phyloP scores from a whole-genome alignment of 768 basidiomycete genomes.

The Mycena vulgaris region DNA sequence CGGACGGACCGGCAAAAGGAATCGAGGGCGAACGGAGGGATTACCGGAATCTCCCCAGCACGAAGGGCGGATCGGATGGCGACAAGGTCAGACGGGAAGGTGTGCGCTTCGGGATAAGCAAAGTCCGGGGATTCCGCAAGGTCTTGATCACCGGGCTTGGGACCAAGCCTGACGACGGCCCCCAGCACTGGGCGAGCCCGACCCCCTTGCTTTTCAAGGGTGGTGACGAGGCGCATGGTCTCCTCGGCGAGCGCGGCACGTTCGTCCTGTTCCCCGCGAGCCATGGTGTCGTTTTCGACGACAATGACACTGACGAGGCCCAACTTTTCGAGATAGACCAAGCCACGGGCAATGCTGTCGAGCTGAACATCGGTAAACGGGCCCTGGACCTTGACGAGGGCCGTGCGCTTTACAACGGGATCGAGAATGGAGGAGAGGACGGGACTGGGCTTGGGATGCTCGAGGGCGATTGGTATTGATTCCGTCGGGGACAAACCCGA shows the following conservation, averaged over 20 bases:
- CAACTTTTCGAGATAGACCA: conserved; percentile 96
- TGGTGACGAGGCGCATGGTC: conserved; percentile 86
- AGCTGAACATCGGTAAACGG: conserved; percentile 95
- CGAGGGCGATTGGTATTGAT: conserved; percentile 52
- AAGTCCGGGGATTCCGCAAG: conserved; percentile 49
- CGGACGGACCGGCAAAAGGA: conserved; percentile 90
- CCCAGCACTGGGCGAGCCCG: conserved; percentile 91
- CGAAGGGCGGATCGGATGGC: conserved; percentile 91
- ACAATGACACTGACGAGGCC: conserved; percentile 97
- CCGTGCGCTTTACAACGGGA: conserved; percentile 88
- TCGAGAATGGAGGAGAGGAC: conserved; percentile 85
- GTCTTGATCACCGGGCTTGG: conserved; percentile 69
- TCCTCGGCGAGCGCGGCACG: conserved; percentile 80
- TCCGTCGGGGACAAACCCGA: conserved; percentile 47
- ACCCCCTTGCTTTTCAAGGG: conserved; percentile 89
- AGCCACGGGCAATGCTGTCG: conserved; percentile 92
- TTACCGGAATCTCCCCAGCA: conserved; percentile 96
- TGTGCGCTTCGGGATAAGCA: conserved; percentile 80
- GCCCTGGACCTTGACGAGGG: conserved; percentile 96
- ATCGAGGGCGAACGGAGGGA: conserved; percentile 94
- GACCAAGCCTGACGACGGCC: conserved; percentile 87
- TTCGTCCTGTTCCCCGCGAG: conserved; percentile 78
- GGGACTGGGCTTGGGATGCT: conserved; percentile 62
- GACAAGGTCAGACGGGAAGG: conserved; percentile 83
- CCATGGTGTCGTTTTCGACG: conserved; percentile 88